These are phyloP conservation scores for Phytophthora agathidicida DNA, from an alignment of 352 stramenopile species.

Conservation along the genomic window DNA sequence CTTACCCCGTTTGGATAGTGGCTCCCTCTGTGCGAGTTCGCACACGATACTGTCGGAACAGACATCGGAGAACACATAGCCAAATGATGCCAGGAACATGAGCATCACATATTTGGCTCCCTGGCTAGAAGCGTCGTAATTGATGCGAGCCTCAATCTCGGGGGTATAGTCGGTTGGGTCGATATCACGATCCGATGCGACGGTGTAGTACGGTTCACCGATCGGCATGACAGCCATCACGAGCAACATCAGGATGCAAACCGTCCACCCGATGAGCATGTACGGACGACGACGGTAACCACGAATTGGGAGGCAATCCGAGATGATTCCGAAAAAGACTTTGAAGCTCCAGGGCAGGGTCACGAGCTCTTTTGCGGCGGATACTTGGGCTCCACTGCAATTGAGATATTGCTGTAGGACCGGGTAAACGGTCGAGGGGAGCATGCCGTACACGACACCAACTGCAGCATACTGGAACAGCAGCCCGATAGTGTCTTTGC, in stretches of 20 bases:
- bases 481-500: constrained; percentile 15
- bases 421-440: constrained; percentile 13
- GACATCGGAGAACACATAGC: constrained; percentile 23
- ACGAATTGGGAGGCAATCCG: constrained; percentile 17
- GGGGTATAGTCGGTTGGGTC: constrained; percentile 16
- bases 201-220: constrained; percentile 16
- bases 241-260: constrained; percentile 24
- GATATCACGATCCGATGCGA: constrained; percentile 19
- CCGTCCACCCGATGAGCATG: constrained; percentile 24
- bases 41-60: constrained; percentile 26
- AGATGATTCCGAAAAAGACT: constrained; percentile 28
- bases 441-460: constrained; percentile 15
- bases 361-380: constrained; percentile 18
- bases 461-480: constrained; percentile 18
- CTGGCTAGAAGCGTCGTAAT: constrained; percentile 12
- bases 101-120: constrained; percentile 24
- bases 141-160: constrained; percentile 18
- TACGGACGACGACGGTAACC: constrained; percentile 20
- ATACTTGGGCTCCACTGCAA: constrained; percentile 17
- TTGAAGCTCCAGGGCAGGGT: constrained; percentile 22
- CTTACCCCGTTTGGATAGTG: constrained; percentile 16
- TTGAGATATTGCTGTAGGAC: constrained; percentile 24
- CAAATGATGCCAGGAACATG: constrained; percentile 17
- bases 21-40: constrained; percentile 18
- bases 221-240: constrained; percentile 21